phyloP scores from a whole-genome alignment of 495 filamentous ascomycete species.

The Penicillium chermesinum region DNA sequence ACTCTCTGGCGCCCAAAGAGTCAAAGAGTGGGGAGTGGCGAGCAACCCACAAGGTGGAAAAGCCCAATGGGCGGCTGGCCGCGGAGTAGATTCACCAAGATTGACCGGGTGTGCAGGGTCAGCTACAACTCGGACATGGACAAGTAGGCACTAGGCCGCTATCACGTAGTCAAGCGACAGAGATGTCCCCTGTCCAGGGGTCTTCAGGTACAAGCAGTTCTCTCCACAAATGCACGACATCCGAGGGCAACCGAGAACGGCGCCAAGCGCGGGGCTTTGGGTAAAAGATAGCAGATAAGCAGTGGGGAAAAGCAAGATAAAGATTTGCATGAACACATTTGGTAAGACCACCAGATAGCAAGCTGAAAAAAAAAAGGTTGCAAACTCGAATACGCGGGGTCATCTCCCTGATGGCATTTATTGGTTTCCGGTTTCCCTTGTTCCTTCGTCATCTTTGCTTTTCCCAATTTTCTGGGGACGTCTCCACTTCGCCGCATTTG shows the following conservation, averaged over 20 bases:
- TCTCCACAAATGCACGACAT: slow-evolving; percentile 2
- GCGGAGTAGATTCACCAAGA: no score
- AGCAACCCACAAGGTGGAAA: neutral
- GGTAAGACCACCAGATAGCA: slow-evolving; percentile 9
- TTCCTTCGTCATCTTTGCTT: neutral
- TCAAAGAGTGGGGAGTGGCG: no score
- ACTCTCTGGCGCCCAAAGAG: neutral
- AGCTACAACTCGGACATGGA: no score
- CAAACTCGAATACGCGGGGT: neutral
- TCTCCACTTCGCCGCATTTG: neutral
- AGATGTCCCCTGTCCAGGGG: neutral
- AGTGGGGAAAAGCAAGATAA: slow-evolving; percentile 3
- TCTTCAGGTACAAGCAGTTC: neutral
- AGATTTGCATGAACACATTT: slow-evolving; percentile 19
- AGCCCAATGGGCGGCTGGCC: no score
- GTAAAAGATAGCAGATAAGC: slow-evolving; percentile 8
- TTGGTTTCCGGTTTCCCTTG: neutral
- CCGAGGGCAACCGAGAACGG: neutral
- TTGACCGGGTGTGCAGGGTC: no score
- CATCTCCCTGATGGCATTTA: no score
- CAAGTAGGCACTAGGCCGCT: no score
- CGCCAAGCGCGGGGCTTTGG: slow-evolving; percentile 17
- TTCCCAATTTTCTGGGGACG: neutral
- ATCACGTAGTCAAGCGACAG: neutral
- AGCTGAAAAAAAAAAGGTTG: neutral